Evolutionary conservation across 169 alveolate species (phyloP).

Genomic region (Cryptosporidium baileyi): DNA sequence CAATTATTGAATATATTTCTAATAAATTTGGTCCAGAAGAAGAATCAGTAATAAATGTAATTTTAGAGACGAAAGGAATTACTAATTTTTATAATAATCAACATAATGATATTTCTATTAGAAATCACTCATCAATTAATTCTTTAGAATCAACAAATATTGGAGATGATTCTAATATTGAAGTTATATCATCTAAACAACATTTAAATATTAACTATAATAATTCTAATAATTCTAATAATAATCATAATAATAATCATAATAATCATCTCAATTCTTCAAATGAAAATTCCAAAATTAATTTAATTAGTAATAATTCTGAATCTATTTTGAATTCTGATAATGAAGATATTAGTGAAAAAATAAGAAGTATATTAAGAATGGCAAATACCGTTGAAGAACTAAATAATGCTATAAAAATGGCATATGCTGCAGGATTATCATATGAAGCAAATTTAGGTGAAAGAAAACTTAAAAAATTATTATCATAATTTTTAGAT

Average conservation of each 20-base stretch:
- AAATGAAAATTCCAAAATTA: too few species aligned
- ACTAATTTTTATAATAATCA: too few species aligned
- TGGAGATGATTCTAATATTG: not conserved
- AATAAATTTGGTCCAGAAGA: constrained; percentile 59
- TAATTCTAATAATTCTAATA: not conserved
- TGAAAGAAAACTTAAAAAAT: constrained; percentile 48
- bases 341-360: constrained; percentile 33
- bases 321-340: not conserved
- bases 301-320: not conserved
- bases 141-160: too few species aligned
- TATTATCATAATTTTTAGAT: too few species aligned
- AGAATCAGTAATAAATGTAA: constrained; percentile 27
- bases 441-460: constrained; percentile 55
- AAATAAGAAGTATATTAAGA: constrained; percentile 6
- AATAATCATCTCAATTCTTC: not conserved
- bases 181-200: not conserved
- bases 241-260: not conserved
- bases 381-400: constrained; percentile 37
- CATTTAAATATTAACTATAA: not conserved
- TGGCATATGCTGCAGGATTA: constrained; percentile 63
- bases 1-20: constrained; percentile 22
- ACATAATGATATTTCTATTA: not conserved
- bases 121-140: not conserved
- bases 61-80: constrained; percentile 53
- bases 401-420: constrained; percentile 42